These are phyloP conservation scores for Nemophila menziesii DNA, from an alignment of 257 asterid species.

Conservation along the genomic window DNA sequence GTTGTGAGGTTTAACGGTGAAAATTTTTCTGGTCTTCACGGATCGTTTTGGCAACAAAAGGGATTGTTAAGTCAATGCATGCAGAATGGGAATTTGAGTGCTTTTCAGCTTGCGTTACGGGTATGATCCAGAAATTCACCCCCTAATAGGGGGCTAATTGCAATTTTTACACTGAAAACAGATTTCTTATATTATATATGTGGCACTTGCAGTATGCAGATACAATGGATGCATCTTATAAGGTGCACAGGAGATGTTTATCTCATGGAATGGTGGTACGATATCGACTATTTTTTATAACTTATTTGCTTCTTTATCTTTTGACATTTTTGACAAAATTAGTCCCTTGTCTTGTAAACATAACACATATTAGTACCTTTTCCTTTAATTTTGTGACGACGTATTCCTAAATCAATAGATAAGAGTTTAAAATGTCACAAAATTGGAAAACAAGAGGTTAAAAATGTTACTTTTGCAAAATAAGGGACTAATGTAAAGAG, in stretches of 20 bases:
- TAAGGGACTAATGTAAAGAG: no score
- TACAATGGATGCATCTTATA: constrained; percentile 12
- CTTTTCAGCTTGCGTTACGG: constrained; percentile 3
- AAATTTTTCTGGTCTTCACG: constrained; percentile 11
- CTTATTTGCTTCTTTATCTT: not conserved
- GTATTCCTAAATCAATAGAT: no score
- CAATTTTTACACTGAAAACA: no score
- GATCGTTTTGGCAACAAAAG: constrained; percentile 17
- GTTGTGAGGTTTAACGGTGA: constrained; percentile 11
- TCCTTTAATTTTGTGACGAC: no score
- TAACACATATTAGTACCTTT: no score
- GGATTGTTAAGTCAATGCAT: constrained; percentile 20
- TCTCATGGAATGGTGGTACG: constrained; percentile 14
- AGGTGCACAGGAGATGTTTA: constrained; percentile 13
- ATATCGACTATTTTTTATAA: not conserved
- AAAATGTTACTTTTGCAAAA: no score
- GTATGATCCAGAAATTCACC: constrained; percentile 11
- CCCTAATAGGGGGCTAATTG: no score
- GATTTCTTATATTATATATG: no score
- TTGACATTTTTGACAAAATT: no score
- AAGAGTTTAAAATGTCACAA: no score
- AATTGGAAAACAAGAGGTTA: no score
- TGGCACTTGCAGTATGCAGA: constrained; percentile 18
- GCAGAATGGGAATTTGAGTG: constrained; percentile 10
- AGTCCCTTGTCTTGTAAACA: no score